phyloP scores from a whole-genome alignment of 305 asterid species.

The Solanum chacoense region DNA sequence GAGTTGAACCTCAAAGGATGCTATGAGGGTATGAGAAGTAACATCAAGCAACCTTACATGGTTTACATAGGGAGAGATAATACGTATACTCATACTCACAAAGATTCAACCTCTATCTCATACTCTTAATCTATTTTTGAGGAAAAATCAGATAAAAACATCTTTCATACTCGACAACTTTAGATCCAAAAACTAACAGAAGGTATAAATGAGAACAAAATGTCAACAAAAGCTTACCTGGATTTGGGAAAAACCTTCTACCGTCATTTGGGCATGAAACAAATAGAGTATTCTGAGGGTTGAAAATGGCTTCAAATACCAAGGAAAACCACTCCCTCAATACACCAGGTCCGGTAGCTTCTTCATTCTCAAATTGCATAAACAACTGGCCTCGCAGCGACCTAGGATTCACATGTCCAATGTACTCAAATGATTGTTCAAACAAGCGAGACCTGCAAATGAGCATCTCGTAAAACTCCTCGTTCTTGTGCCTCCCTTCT shows the following conservation, averaged over 20 bases:
- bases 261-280: constrained; percentile 65
- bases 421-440: constrained; percentile 64
- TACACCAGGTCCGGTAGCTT: constrained; percentile 72
- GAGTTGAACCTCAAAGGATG: background rate
- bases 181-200: background rate
- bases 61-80: background rate
- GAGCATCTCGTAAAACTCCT: constrained; percentile 75
- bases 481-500: constrained; percentile 56
- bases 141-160: background rate
- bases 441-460: constrained; percentile 66
- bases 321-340: constrained; percentile 66
- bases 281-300: constrained; percentile 76
- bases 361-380: constrained; percentile 86
- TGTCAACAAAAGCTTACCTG: constrained; percentile 13
- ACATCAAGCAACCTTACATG: background rate
- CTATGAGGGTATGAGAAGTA: background rate
- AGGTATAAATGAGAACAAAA: background rate
- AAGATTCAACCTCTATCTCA: background rate
- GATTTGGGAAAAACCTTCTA: constrained; percentile 69
- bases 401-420: constrained; percentile 33
- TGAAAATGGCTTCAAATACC: constrained; percentile 72
- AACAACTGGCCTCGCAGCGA: constrained; percentile 55
- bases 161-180: background rate
- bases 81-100: background rate
- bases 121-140: background rate